A percentile compares a stretch with the other conserved stretches of the same genome.
Evolutionary conservation across 495 filamentous ascomycete genomes (phyloP).

Genomic region (Penicillium paxilli): DNA sequence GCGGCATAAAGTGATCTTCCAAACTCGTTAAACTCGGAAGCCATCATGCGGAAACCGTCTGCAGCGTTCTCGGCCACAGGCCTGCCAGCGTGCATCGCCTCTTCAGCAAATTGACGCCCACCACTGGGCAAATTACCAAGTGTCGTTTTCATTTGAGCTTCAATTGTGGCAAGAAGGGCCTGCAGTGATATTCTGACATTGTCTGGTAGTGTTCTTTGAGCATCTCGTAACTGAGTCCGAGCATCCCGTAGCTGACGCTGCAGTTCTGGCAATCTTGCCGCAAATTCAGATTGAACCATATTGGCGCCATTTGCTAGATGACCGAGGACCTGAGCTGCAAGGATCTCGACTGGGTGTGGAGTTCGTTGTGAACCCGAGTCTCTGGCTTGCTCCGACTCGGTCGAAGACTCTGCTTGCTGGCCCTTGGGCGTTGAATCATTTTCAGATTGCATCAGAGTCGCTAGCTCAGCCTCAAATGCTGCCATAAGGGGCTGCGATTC

Average conservation of each 20-base stretch:
- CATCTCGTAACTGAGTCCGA: slow-evolving; percentile 39
- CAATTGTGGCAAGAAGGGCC: slow-evolving; percentile 40
- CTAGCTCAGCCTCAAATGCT: slow-evolving; percentile 54
- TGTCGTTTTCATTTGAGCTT: slow-evolving; percentile 40
- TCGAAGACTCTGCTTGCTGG: slow-evolving; percentile 11
- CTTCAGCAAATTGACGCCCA: slow-evolving; percentile 36
- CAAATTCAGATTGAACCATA: slow-evolving; percentile 37
- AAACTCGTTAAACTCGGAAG: slow-evolving; percentile 46
- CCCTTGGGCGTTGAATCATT: slow-evolving; percentile 22
- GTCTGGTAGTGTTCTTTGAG: slow-evolving; percentile 40
- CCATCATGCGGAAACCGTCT: slow-evolving; percentile 43
- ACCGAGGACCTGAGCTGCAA: slow-evolving; percentile 31
- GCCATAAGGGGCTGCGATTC: slow-evolving; percentile 40
- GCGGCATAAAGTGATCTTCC: slow-evolving; percentile 40
- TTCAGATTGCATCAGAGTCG: slow-evolving; percentile 37
- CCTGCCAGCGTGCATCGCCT: slow-evolving; percentile 36
- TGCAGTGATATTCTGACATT: slow-evolving; percentile 42
- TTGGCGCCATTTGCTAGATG: slow-evolving; percentile 37
- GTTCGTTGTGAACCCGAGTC: slow-evolving; percentile 14
- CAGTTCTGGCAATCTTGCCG: slow-evolving; percentile 38
- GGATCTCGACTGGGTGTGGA: slow-evolving; percentile 27
- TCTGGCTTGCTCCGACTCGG: slow-evolving; percentile 13
- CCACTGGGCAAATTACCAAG: slow-evolving; percentile 44
- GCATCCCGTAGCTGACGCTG: slow-evolving; percentile 40
- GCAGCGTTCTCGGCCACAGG: slow-evolving; percentile 43